phyloP scores from a whole-genome alignment of 2,329 filamentous ascomycete species.

The Fusarium chuoi region DNA sequence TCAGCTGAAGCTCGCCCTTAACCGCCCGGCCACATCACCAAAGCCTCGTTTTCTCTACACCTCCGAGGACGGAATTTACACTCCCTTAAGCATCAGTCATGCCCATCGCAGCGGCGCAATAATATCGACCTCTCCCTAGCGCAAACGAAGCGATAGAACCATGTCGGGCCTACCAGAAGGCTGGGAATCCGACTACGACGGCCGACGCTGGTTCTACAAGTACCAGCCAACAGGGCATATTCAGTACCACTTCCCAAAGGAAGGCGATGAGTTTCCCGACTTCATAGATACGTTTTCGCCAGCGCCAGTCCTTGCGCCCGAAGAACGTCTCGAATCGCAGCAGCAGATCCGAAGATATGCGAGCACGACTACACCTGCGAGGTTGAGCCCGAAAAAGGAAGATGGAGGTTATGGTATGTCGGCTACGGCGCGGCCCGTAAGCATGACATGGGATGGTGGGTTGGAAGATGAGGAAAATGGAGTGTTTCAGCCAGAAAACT shows the following conservation, averaged over 20 bases:
- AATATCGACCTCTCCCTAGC: conserved; percentile 12
- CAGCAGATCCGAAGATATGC: conserved; percentile 57
- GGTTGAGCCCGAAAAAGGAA: conserved; percentile 12
- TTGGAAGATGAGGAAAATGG: conserved; percentile 42
- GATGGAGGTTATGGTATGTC: conserved; percentile 45
- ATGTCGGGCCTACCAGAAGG: conserved; percentile 59
- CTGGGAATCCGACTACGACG: conserved; percentile 69
- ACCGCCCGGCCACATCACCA: conserved; percentile 23
- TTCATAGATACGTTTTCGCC: conserved; percentile 55
- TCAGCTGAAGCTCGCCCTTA: conserved; percentile 28
- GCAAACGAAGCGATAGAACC: conserved; percentile 17
- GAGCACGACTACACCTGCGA: conserved; percentile 21
- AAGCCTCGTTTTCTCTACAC: conserved; percentile 11
- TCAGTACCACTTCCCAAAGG: conserved; percentile 67
- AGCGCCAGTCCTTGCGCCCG: conserved; percentile 57
- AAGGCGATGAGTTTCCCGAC: conserved; percentile 68
- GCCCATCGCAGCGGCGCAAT: conserved; percentile 24
- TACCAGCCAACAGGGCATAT: conserved; percentile 64
- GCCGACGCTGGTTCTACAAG: conserved; percentile 66
- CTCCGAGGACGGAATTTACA: conserved; percentile 5
- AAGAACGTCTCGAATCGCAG: conserved; percentile 64
- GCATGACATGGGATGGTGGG: conserved; percentile 48
- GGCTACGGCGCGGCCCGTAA: conserved; percentile 48
- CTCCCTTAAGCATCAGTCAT: conserved; percentile 11
- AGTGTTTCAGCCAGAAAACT: conserved; percentile 63